Percentiles rank a stretch among this genome's conserved stretches.
phyloP scores from a whole-genome alignment of 371 early-diverging fungal genomes.

The Saksenaea oblongispora region DNA sequence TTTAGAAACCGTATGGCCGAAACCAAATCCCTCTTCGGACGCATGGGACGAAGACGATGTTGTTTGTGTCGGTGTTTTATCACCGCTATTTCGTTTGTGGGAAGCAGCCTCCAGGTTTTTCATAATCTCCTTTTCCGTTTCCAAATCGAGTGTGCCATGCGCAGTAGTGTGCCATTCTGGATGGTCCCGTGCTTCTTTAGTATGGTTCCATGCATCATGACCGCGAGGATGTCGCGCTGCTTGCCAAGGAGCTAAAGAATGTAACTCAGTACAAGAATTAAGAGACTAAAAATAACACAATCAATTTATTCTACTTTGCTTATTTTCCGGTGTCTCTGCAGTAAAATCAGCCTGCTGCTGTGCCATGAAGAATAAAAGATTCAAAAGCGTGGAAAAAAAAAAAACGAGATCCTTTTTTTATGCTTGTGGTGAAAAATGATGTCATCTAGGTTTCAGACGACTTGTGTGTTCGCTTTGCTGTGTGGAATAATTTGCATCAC shows the following conservation, averaged over 20 bases:
- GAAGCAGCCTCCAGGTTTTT: background rate
- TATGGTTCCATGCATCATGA: slow-evolving; percentile 38
- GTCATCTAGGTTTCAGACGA: too few species aligned
- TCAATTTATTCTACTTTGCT: background rate
- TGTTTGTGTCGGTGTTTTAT: background rate
- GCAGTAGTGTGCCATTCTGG: slow-evolving; percentile 40
- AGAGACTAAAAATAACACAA: background rate
- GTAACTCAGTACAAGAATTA: background rate
- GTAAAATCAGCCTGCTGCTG: slow-evolving; percentile 6
- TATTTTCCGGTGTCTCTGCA: slow-evolving; percentile 11
- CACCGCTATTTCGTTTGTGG: background rate
- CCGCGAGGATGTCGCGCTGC: slow-evolving; percentile 17
- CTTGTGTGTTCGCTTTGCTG: too few species aligned
- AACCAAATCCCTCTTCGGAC: background rate
- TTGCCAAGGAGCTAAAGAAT: slow-evolving; percentile 21
- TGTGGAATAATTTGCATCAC: too few species aligned
- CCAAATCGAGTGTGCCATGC: slow-evolving; percentile 32
- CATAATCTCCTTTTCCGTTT: slow-evolving; percentile 9
- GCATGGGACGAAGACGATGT: background rate
- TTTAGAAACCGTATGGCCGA: slow-evolving; percentile 14
- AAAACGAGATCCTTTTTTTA: background rate
- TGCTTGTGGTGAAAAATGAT: too few species aligned
- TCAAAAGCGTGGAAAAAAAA: background rate
- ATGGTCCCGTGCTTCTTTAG: slow-evolving; percentile 27
- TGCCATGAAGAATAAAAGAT: background rate